A percentile compares a stretch with the other conserved stretches of the same genome.
Conservation (phyloP, 2,329 filamentous ascomycete genomes). For the Chaetomiaceae sp. region DNA sequence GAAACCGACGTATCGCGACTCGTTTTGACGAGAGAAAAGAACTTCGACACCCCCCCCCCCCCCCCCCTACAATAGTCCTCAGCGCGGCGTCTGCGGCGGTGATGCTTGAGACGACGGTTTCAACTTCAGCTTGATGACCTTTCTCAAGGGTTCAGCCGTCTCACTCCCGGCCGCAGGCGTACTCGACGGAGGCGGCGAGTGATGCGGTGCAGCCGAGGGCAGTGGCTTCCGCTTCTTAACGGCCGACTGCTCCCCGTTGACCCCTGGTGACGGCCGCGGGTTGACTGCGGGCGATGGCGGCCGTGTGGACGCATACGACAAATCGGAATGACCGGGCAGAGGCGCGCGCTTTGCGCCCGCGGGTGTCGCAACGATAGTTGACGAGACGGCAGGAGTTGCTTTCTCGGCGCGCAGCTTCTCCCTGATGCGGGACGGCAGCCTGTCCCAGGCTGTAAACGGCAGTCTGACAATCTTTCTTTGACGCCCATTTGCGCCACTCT, state of each 20-base stretch:
- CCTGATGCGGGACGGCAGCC: slow-evolving; percentile 16
- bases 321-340: not conserved
- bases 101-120: slow-evolving; percentile 13
- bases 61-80: not conserved
- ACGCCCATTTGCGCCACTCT: slow-evolving; percentile 14
- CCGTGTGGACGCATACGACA: not conserved
- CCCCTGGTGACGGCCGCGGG: not conserved
- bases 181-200: not conserved
- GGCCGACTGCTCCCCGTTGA: not conserved
- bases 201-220: slow-evolving; percentile 21
- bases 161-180: not conserved
- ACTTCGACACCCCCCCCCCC: too few species aligned
- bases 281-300: not conserved
- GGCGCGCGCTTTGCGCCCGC: slow-evolving; percentile 12
- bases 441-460: slow-evolving; percentile 23
- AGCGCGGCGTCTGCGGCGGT: slow-evolving; percentile 4
- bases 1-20: too few species aligned
- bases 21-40: too few species aligned
- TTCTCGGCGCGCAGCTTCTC: slow-evolving; percentile 8
- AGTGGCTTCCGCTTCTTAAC: slow-evolving; percentile 26
- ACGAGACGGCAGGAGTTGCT: slow-evolving; percentile 2
- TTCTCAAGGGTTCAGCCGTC: slow-evolving; percentile 3
- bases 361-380: slow-evolving; percentile 24
- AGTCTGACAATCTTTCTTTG: slow-evolving; percentile 24
- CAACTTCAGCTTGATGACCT: slow-evolving; percentile 25